Evolutionary conservation across 306 rosid genomes (phyloP), one percentile per base, ranked within the genome.

Genomic region (Cicer cuneatum): DNA sequence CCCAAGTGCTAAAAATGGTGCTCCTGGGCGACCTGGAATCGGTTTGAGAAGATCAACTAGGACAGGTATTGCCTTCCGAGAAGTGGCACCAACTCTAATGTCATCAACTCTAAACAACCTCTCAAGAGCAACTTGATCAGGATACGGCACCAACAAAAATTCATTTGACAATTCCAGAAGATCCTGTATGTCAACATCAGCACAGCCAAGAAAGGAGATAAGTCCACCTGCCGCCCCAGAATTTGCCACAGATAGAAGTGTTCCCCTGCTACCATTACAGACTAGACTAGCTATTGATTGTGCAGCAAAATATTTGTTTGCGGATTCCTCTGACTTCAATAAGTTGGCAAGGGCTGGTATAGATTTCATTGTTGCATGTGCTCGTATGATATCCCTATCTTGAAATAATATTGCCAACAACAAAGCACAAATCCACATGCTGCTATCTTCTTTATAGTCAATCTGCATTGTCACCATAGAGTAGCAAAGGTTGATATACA

Each of bases 231-330:
- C 97, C 41, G 90, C 97, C 72, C 98, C 98, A 43, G 98, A 94
- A 84, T 94, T 94, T 33, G 97, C 97, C 65, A 94, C 95, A 53
- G 98, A 94, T 59, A 94, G 81, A 70, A 94, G 97, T 43, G 98
- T 94, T 65, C 98, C 98, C 81, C 98, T 87, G 88, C 98, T 94
- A 71, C 98, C 98, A 85, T 94, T 94, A 85, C 98, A 94, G 81
- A 94, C 96, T 52, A 94, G 83, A 89, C 98, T 94, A 73, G 97
- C 92, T 35, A 90, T 80, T 58, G 93, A 87, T 81, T 94, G 98
- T 52, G 97, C 98, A 73, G 98, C 95, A 85, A 94, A 94, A 80
- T 91, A 94, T 86, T 81, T 90, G 85, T 86, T 90, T 38, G 92
- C 86, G 4, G 89, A 77, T 80, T 88, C 98, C 79, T 94, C 98